Conservation (phyloP, 73 alveolate species). For the Tetrahymena elliotti region DNA sequence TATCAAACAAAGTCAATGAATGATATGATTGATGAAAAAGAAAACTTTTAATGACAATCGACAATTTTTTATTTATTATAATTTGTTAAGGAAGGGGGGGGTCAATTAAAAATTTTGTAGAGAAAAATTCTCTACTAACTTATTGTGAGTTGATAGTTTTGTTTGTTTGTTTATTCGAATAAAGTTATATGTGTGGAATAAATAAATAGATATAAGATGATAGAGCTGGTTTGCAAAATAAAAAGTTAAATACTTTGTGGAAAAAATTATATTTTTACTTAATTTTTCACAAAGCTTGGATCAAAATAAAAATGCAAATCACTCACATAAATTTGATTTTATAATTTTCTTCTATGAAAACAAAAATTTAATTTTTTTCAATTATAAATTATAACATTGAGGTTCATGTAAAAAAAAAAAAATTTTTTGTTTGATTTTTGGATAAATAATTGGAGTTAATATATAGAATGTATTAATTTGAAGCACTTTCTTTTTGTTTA, state of each 20-base stretch:
- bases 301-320: neutral
- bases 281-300: neutral
- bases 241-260: neutral
- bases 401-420: neutral
- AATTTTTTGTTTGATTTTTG: no score
- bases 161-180: neutral
- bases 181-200: neutral
- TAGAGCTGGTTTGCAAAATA: neutral
- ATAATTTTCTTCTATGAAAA: neutral
- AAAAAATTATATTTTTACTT: neutral
- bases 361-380: neutral
- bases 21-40: neutral
- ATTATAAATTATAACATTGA: neutral
- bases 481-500: neutral
- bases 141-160: neutral
- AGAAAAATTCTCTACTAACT: neutral
- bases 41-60: neutral
- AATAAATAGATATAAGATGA: neutral
- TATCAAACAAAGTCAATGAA: no score
- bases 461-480: neutral
- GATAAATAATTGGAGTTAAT: neutral
- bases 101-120: neutral
- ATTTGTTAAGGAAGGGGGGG: neutral
- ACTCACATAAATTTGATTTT: neutral
- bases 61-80: neutral